Evolutionary conservation across 495 filamentous ascomycete genomes (phyloP), one percentile per base, ranked within the genome.

Genomic region (Penicillium longicatenatum): DNA sequence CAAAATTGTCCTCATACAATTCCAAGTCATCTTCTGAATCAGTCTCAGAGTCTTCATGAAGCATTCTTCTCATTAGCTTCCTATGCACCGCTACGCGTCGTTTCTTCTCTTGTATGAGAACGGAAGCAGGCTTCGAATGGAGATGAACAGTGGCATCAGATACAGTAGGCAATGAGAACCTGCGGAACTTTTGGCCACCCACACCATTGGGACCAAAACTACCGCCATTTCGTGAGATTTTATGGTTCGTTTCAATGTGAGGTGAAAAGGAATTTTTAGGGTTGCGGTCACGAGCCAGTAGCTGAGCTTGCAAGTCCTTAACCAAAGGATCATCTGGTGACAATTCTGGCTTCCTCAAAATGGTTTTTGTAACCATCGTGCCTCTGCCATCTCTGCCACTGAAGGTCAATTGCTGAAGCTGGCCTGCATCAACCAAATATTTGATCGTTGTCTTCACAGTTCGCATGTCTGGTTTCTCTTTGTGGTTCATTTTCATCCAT

Each of bases 391-490:
- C 78, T 58, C 72, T 77, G 58, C 89, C 88, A 42, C 76, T 79
- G 63, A 95, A 92, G 0, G 77, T 80, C 20, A 87, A 58, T 52
- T 85, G 83, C 17, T 77, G 75, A 17, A 92, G 70, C 53, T 79
- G 84, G 16, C 84, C 82, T 11, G 75, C 70, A 58, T 82, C 79
- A 43, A 89, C 73, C 52, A 93, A 67, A 24, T 75, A 68, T 54
- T 89, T 87, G 52, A 94, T 71, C 1, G 86, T 75, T 6, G 71
- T 77, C 30, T 77, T 78, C 35, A 80, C 64, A 26, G 79, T 87
- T 58, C 67, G 71, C 51, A 70, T 76, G 71, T 81, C 84, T 1
- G 84, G 82, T 20, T 60, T 73, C 58, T 70, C 75, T 47, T 70
- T 72, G 57, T 68, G 64, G 10, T 72, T 76, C 21, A 59, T 71